Evolutionary conservation across 352 stramenopile species (phyloP).

Genomic region (Phytophthora idaei): DNA sequence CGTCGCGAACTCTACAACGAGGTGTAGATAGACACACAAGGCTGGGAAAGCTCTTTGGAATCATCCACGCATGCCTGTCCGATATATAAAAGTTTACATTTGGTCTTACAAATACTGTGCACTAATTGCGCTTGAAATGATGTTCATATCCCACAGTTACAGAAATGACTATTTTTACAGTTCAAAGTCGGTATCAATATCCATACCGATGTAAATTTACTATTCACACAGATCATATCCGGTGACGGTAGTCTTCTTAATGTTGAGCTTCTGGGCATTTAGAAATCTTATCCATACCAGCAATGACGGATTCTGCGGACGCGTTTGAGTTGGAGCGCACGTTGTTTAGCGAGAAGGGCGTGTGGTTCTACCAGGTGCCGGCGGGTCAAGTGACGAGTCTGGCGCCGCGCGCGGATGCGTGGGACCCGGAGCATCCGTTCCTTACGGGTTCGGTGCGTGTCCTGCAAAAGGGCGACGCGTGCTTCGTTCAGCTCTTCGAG

Average conservation of each 20-base stretch:
- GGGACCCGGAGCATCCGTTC: conserved; percentile 84
- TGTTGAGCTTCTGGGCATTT: not conserved
- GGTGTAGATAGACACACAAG: conserved; percentile 28
- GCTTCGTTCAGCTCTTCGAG: conserved; percentile 80
- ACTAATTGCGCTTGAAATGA: not conserved
- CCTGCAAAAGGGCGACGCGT: conserved; percentile 74
- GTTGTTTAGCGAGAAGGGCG: conserved; percentile 74
- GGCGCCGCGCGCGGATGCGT: conserved; percentile 77
- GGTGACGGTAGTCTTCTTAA: conserved; percentile 11
- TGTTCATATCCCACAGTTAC: not conserved
- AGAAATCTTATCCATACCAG: conserved; percentile 9
- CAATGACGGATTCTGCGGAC: conserved; percentile 28
- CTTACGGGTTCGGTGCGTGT: conserved; percentile 75
- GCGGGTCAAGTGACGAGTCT: conserved; percentile 70
- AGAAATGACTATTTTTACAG: not conserved
- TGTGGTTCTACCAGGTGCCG: conserved; percentile 90
- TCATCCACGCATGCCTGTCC: not conserved
- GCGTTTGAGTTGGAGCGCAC: conserved; percentile 67
- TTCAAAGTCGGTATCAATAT: not conserved
- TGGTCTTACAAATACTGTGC: conserved; percentile 18
- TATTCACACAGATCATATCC: not conserved
- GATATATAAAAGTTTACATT: conserved; percentile 40
- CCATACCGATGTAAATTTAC: not conserved
- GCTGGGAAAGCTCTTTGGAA: not conserved
- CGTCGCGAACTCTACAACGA: conserved; percentile 95